Evolutionary conservation across 768 basidiomycete genomes (phyloP), one percentile per base, ranked within the genome.

Genomic region (Amanita rubescens): DNA sequence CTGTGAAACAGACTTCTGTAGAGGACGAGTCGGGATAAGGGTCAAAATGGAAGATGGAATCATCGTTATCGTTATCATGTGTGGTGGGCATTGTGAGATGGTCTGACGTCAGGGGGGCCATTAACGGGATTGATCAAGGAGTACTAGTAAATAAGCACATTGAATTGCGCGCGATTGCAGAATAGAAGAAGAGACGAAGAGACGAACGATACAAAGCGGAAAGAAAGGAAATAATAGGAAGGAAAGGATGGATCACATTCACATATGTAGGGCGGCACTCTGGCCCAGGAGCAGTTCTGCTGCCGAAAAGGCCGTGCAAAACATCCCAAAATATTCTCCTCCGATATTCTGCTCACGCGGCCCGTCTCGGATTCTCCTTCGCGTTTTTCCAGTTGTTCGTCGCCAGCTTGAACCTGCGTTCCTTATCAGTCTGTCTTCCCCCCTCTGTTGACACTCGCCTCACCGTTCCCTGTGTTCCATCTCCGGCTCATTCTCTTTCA

Each of bases 311-410:
- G 27, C 19, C n/a, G 11, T 22, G 49, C 41, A 51, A n/a, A 51
- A 51, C 38, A 51, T 51, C 51, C 51, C 51, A 42, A 51, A 51
- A 51, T 44, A 51, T n/a, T 2, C 17, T 32, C 24, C 51, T 3
- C 24, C 25, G 34, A 22, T 19, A 5, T 33, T 20, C 39, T 17
- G 20, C 17, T 67, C 60, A 71, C 24, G 66, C 61, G 30, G 66
- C 62, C 60, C 69, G 69, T 65, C 77, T 79, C 0, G 80, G 79
- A 61, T 86, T 85, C 65, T 85, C 83, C 62, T 81, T 82, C 47
- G 84, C 76, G 58, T 74, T 79, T 68, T 86, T 87, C 87, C 87
- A 90, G 71, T 89, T 89, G 43, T 79, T 58, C 1, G 87, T 84
- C 15, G 87, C 87, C 49, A 76, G 59, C 68, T 85, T 89, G 71